Evolutionary conservation across 352 stramenopile genomes (phyloP).

Genomic region (Poterioochromonas sp.): DNA sequence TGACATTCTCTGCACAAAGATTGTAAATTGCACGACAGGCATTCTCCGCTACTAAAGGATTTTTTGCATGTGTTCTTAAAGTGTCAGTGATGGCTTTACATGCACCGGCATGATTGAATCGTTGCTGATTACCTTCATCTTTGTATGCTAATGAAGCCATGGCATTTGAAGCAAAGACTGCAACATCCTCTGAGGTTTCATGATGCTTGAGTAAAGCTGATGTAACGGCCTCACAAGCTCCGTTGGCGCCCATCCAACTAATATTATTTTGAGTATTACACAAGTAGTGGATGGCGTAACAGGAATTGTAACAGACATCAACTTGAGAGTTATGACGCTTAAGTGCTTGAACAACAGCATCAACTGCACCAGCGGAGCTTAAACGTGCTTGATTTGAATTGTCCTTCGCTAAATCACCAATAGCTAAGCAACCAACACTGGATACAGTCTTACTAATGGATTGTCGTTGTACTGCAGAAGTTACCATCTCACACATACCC

Average conservation of each 20-base stretch:
- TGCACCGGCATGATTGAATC: background rate
- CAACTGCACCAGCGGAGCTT: background rate
- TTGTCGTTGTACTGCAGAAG: slow-evolving; percentile 14
- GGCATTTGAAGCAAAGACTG: background rate
- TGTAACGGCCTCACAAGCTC: slow-evolving; percentile 24
- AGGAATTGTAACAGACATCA: slow-evolving; percentile 16
- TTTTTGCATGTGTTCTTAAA: background rate
- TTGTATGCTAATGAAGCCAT: background rate
- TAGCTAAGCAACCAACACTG: background rate
- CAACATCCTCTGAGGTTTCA: background rate
- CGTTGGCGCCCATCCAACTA: slow-evolving; percentile 13
- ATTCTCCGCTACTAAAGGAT: background rate
- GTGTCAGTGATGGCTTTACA: background rate
- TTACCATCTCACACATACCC: background rate
- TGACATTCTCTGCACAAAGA: background rate
- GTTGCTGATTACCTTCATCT: slow-evolving; percentile 10
- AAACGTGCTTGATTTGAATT: background rate
- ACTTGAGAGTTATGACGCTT: background rate
- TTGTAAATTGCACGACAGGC: slow-evolving; percentile 4
- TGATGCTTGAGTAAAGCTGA: background rate
- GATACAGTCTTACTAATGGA: background rate
- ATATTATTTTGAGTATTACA: slow-evolving; percentile 12
- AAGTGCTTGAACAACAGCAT: background rate
- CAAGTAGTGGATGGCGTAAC: background rate
- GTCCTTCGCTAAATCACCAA: slow-evolving; percentile 21